Evolutionary conservation across 163 green algal genomes (phyloP), one percentile per base, ranked within the genome.

Genomic region (Scenedesmus sp.): DNA sequence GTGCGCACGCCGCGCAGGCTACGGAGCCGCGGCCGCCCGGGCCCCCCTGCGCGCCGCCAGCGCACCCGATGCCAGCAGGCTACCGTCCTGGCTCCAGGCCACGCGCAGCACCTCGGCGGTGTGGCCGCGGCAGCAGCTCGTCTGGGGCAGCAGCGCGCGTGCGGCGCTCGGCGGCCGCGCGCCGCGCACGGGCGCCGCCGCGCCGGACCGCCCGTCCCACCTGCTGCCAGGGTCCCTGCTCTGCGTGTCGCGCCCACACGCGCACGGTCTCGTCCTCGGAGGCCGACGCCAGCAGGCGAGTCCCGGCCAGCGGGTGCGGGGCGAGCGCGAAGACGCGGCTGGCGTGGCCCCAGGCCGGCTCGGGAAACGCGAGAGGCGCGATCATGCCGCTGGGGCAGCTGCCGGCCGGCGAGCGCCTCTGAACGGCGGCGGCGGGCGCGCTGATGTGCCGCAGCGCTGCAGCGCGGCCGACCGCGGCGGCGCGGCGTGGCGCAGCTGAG

Each of bases 181-280:
- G n/a, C n/a, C n/a, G n/a, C n/a, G n/a, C n/a, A n/a, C n/a, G n/a
- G n/a, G n/a, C n/a, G n/a, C n/a, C n/a, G n/a, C n/a, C n/a, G n/a
- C n/a, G n/a, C n/a, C n/a, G n/a, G n/a, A n/a, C n/a, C n/a, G n/a
- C n/a, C n/a, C n/a, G n/a, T n/a, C 70, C 33, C 20, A 78, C 84
- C 84, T 89, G 84, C 57, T 89, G 64, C 62, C 78, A 86, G 7
- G 22, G 31, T n/a, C 34, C 33, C 0, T 33, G 31, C 28, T 45
- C 17, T 1, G 65, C 36, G 0, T 48, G 20, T 17, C 63, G 45
- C 22, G 24, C 62, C 84, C 84, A 89, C 28, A 89, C 62, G 11
- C 84, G 60, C 18, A 85, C 71, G 14, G 76, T 87, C 22, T 66
- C 71, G 65, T 89, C 84, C 69, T 89, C 84, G 11, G 80, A 87